Conservation (phyloP, 2,329 filamentous ascomycete genomes). For the Endothia cerciana region DNA sequence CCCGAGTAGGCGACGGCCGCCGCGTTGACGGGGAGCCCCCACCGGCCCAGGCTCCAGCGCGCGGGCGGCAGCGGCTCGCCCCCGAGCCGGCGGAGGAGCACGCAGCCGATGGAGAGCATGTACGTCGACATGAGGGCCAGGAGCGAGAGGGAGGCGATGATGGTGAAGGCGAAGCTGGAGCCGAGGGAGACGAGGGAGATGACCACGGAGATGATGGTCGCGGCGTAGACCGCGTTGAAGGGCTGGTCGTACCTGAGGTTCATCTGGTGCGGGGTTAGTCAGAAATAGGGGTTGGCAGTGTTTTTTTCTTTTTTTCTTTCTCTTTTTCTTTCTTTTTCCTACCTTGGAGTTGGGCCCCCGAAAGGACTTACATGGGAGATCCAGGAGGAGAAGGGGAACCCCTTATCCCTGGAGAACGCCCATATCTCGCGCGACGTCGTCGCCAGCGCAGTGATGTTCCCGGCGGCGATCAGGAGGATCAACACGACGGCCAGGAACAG, state of each 20-base stretch:
- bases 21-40: slow-evolving; percentile 44
- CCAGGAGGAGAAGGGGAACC: slow-evolving; percentile 24
- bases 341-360: background rate
- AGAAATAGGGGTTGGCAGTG: background rate
- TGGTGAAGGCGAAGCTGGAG: slow-evolving; percentile 40
- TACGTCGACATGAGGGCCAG: slow-evolving; percentile 41
- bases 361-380: slow-evolving; percentile 21
- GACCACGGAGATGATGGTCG: slow-evolving; percentile 36
- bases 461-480: slow-evolving; percentile 22
- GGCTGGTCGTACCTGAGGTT: slow-evolving; percentile 35
- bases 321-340: background rate
- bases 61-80: slow-evolving; percentile 39
- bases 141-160: slow-evolving; percentile 40
- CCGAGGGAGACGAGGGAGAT: slow-evolving; percentile 42
- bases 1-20: slow-evolving; percentile 32
- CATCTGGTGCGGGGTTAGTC: slow-evolving; percentile 9
- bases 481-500: slow-evolving; percentile 23
- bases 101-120: slow-evolving; percentile 39
- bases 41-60: slow-evolving; percentile 43
- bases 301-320: background rate
- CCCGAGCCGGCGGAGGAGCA: slow-evolving; percentile 40
- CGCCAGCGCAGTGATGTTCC: slow-evolving; percentile 24
- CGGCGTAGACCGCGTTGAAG: slow-evolving; percentile 39
- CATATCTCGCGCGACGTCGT: slow-evolving; percentile 27
- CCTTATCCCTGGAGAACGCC: slow-evolving; percentile 25